phyloP scores from a whole-genome alignment of 1,284 basidiomycete genomes.

The Takashimella koratensis region DNA sequence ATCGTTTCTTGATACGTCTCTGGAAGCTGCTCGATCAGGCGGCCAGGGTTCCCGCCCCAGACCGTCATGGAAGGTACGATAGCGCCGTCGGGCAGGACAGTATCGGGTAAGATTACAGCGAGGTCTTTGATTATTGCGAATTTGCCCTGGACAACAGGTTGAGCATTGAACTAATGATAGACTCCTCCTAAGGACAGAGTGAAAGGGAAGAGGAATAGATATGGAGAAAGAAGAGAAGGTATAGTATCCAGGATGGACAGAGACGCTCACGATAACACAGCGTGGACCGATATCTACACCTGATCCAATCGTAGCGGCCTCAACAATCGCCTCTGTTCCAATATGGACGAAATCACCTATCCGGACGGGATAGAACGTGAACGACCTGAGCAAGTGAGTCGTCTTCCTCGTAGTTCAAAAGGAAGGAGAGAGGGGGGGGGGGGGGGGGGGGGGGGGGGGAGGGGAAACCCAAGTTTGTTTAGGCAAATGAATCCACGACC shows the following conservation, averaged over 20 bases:
- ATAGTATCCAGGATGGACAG: no score
- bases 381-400: slow-evolving; percentile 53
- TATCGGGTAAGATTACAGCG: slow-evolving; percentile 69
- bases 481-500: no score
- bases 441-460: no score
- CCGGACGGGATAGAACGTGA: slow-evolving; percentile 98
- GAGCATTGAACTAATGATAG: no score
- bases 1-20: slow-evolving; percentile 83
- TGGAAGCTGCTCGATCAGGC: slow-evolving; percentile 75
- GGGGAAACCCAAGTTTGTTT: no score
- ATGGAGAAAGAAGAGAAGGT: no score
- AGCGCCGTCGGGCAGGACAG: slow-evolving; percentile 85
- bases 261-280: slow-evolving; percentile 75
- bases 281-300: slow-evolving; percentile 93
- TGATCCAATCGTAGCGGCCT: slow-evolving; percentile 91
- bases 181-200: no score
- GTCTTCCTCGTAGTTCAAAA: no score
- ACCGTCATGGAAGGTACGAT: slow-evolving; percentile 83
- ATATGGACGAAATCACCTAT: slow-evolving; percentile 93
- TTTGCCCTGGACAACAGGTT: slow-evolving; percentile 82
- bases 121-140: slow-evolving; percentile 97
- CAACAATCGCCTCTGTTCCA: slow-evolving; percentile 78
- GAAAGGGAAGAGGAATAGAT: no score
- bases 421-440: no score
- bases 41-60: slow-evolving; percentile 85